A percentile compares a stretch with the other conserved stretches of the same genome.
These are phyloP conservation scores for Penicillium sp. DNA, from an alignment of 2,329 filamentous ascomycete genomes.

Conservation along the genomic window DNA sequence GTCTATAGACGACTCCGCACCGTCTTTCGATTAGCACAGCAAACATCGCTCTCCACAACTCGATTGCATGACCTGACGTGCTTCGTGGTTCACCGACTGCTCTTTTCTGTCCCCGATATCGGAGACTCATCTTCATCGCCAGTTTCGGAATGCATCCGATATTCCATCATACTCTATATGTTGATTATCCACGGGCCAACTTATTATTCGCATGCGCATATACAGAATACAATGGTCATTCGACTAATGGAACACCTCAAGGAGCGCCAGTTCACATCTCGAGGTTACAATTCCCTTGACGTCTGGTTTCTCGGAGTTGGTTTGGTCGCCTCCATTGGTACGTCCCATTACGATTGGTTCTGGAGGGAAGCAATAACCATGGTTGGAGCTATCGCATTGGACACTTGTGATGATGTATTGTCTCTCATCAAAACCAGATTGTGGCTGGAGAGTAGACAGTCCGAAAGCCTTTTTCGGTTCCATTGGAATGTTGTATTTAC, in stretches of 20 bases:
- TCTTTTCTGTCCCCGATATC: slow-evolving; percentile 22
- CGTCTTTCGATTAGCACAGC: slow-evolving; percentile 38
- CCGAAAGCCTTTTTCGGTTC: no score
- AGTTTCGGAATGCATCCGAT: slow-evolving; percentile 45
- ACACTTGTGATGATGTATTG: no score
- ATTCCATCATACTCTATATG: slow-evolving; percentile 48
- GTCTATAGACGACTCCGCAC: slow-evolving; percentile 43
- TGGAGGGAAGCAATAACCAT: no score
- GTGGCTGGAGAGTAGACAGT: no score
- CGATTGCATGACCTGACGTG: slow-evolving; percentile 52
- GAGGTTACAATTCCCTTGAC: no score
- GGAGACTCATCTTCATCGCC: slow-evolving; percentile 10
- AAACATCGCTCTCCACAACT: slow-evolving; percentile 30
- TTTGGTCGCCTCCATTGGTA: no score
- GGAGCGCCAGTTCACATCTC: no score
- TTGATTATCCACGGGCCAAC: slow-evolving; percentile 51
- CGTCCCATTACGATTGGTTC: no score
- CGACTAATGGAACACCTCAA: slow-evolving; percentile 32
- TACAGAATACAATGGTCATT: slow-evolving; percentile 34
- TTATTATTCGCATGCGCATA: slow-evolving; percentile 49
- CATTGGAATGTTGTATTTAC: no score
- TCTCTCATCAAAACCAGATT: no score
- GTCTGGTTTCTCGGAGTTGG: no score
- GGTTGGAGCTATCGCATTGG: no score
- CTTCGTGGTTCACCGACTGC: slow-evolving; percentile 49